Conservation (phyloP, 2,329 filamentous ascomycete genomes). For the Colletotrichum incanum region DNA sequence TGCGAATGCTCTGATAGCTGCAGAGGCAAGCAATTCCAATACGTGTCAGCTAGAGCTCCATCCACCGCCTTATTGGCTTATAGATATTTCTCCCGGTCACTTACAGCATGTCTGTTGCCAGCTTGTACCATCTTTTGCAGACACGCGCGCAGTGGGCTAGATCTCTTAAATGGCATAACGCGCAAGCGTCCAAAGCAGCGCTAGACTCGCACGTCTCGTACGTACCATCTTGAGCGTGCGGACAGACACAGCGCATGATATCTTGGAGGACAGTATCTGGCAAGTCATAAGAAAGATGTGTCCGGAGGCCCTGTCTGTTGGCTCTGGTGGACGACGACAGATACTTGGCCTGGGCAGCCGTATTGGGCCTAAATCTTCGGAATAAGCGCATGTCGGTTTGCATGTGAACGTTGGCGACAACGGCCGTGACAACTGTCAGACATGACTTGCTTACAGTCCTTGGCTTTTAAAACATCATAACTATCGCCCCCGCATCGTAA, state of each 20-base stretch:
- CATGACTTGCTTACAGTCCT: not conserved
- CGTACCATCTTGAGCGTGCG: constrained; percentile 81
- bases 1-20: constrained; percentile 90
- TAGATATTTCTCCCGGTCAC: constrained; percentile 52
- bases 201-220: constrained; percentile 89
- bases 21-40: constrained; percentile 20
- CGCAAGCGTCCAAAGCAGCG: constrained; percentile 83
- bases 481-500: not conserved
- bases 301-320: not conserved
- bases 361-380: not conserved
- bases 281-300: constrained; percentile 55
- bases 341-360: not conserved
- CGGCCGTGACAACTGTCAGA: not conserved
- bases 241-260: constrained; percentile 87
- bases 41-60: constrained; percentile 12
- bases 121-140: constrained; percentile 77
- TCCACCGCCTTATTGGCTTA: not conserved
- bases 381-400: not conserved
- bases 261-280: constrained; percentile 78
- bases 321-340: not conserved
- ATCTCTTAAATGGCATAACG: constrained; percentile 94
- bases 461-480: not conserved
- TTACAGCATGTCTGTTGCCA: constrained; percentile 72
- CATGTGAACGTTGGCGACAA: no score
- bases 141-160: constrained; percentile 84